These are phyloP conservation scores for Prinsepia uniflora DNA, from an alignment of 306 rosid genomes.

Conservation along the genomic window DNA sequence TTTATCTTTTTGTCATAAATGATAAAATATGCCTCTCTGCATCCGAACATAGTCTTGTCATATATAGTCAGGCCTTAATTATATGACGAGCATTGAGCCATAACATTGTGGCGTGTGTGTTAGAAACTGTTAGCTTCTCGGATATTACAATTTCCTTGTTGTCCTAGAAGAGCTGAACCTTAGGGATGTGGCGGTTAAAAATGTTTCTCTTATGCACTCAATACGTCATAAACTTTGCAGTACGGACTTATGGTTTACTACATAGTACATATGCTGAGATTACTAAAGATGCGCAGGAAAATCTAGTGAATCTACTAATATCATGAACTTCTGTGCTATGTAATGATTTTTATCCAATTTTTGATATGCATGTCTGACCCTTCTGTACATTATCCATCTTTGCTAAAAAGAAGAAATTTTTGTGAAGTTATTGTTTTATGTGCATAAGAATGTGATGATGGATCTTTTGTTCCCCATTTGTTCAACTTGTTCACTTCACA, in stretches of 20 bases:
- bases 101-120: too few relatives aligned
- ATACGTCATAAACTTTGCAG: background rate
- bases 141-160: too few relatives aligned
- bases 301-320: background rate
- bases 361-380: background rate
- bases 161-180: too few relatives aligned
- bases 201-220: background rate
- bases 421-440: too few relatives aligned
- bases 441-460: slow-evolving; percentile 3
- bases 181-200: background rate
- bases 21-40: background rate
- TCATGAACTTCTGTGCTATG: background rate
- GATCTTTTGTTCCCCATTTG: slow-evolving; percentile 9
- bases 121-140: too few relatives aligned
- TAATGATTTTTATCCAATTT: background rate
- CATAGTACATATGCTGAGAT: background rate
- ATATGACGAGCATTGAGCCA: background rate
- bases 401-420: too few relatives aligned
- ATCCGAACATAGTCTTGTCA: slow-evolving; percentile 5
- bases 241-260: background rate
- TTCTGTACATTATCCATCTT: too few relatives aligned
- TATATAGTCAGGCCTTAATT: background rate
- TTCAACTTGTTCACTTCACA: slow-evolving; percentile 30
- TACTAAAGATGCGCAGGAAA: background rate
- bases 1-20: background rate